Percentiles rank a stretch among this genome's conserved stretches.
Evolutionary conservation across 345 rosid species (phyloP).

Genomic region (Hirschfeldia incana): DNA sequence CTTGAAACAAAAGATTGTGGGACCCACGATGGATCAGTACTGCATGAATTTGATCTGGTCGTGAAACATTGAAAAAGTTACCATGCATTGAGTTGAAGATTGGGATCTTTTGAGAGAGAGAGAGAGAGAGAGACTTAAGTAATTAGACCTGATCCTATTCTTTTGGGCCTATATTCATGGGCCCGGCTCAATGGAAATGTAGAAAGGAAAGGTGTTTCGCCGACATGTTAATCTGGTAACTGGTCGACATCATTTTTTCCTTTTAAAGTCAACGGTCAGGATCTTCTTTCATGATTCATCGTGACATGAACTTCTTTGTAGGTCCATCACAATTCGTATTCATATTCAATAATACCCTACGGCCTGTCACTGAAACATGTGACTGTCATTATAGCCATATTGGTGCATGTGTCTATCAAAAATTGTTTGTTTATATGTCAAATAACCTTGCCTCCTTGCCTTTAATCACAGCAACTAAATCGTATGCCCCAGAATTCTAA

Average conservation of each 20-base stretch:
- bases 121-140: background rate
- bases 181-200: background rate
- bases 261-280: background rate
- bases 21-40: background rate
- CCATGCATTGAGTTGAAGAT: background rate
- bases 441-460: background rate
- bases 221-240: slow-evolving; percentile 6
- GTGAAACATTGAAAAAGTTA: background rate
- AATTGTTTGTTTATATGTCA: no score
- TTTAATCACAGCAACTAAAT: no score
- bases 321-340: background rate
- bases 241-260: background rate
- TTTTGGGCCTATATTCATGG: background rate
- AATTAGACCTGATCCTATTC: background rate
- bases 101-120: background rate
- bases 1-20: background rate
- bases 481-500: no score
- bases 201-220: slow-evolving; percentile 4
- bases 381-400: background rate
- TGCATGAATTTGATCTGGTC: background rate
- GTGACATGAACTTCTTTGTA: slow-evolving; percentile 2
- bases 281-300: background rate
- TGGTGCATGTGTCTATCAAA: background rate
- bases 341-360: background rate
- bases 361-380: background rate